Percentiles rank a stretch among this genome's conserved stretches.
Evolutionary conservation across 345 rosid species (phyloP).

Genomic region (Ceriops zippeliana): DNA sequence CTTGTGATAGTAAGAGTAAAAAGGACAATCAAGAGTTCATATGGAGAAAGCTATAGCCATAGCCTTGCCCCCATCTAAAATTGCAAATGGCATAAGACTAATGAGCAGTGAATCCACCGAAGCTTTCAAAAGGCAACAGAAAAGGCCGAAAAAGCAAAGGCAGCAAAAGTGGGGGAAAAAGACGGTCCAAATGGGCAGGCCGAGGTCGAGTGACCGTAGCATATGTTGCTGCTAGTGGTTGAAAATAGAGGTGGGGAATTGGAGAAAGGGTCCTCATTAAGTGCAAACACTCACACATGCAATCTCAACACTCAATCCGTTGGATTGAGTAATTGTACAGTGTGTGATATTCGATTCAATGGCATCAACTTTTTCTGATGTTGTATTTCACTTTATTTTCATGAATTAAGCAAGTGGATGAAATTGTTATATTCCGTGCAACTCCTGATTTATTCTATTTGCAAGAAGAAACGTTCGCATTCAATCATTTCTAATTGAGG

Average conservation of each 20-base stretch:
- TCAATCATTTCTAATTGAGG: too few species aligned
- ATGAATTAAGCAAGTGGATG: too few species aligned
- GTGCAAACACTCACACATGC: too few species aligned
- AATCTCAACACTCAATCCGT: too few species aligned
- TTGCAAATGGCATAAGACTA: constrained; percentile 6
- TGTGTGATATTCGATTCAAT: too few species aligned
- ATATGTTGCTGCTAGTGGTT: constrained; percentile 18
- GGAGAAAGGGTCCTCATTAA: background rate
- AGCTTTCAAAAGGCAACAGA: constrained; percentile 13
- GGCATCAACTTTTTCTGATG: too few species aligned
- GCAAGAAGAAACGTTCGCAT: too few species aligned
- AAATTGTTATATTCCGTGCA: too few species aligned
- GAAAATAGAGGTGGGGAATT: constrained; percentile 7
- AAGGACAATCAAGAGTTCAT: constrained; percentile 6
- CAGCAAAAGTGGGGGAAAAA: constrained; percentile 4
- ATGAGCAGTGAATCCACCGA: constrained; percentile 25
- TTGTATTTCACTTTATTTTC: too few species aligned
- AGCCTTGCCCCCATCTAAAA: background rate
- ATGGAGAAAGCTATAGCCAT: background rate
- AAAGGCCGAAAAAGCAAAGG: constrained; percentile 8
- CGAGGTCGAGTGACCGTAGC: constrained; percentile 27
- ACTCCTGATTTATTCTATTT: too few species aligned
- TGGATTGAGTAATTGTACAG: too few species aligned
- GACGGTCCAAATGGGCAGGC: background rate
- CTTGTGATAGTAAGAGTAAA: constrained; percentile 13